phyloP scores from a whole-genome alignment of 805 yeast genomes.

The Candida andamanensis region DNA sequence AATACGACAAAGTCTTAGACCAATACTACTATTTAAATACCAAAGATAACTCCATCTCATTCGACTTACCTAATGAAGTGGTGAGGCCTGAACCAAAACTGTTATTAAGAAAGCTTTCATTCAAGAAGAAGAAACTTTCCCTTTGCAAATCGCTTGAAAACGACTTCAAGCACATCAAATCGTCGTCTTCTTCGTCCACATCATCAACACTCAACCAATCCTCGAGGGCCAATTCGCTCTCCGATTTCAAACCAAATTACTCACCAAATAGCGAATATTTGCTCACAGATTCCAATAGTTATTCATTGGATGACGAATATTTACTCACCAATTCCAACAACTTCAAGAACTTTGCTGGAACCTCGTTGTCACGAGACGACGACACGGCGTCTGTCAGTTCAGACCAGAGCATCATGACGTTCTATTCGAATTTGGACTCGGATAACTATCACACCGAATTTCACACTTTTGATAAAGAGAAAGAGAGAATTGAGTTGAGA shows the following conservation, averaged over 20 bases:
- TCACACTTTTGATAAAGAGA: slow-evolving; percentile 21
- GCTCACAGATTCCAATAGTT: background rate
- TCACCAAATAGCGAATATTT: no score
- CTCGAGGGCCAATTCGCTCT: background rate
- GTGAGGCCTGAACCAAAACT: slow-evolving; percentile 13
- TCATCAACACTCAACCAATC: background rate
- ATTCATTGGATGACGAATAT: slow-evolving; percentile 24
- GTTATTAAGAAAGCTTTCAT: slow-evolving; percentile 5
- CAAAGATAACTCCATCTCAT: slow-evolving; percentile 29
- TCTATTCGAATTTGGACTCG: slow-evolving; percentile 13
- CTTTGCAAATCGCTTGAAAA: slow-evolving; percentile 4
- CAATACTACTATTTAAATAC: slow-evolving; percentile 38
- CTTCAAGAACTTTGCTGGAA: slow-evolving; percentile 21
- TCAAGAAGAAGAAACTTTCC: slow-evolving; percentile 9
- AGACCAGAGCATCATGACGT: slow-evolving; percentile 19
- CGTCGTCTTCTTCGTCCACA: background rate
- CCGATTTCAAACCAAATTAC: no score
- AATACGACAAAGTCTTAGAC: slow-evolving; percentile 30
- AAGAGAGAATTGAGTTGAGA: slow-evolving; percentile 34
- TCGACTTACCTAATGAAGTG: slow-evolving; percentile 43
- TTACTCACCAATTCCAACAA: slow-evolving; percentile 18
- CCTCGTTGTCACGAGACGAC: slow-evolving; percentile 12
- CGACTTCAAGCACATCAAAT: no score
- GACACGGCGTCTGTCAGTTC: slow-evolving; percentile 18
- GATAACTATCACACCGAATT: slow-evolving; percentile 6